These are phyloP conservation scores for Phialophora chinensis DNA, from an alignment of 2,329 filamentous ascomycete species.

Conservation along the genomic window DNA sequence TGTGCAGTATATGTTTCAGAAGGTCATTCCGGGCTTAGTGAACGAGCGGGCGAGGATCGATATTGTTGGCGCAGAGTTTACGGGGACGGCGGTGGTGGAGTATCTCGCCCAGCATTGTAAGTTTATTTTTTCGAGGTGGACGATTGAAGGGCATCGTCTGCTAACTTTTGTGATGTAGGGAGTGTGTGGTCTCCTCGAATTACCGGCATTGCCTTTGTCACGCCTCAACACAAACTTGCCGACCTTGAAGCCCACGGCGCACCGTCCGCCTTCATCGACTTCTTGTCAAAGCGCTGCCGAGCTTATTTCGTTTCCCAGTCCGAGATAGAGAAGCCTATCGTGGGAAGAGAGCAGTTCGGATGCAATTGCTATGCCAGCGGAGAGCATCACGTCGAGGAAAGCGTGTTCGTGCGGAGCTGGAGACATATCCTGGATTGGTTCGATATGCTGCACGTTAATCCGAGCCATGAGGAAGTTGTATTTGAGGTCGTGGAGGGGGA, in stretches of 20 bases:
- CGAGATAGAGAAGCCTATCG: constrained; percentile 60
- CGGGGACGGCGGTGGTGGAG: constrained; percentile 62
- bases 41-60: constrained; percentile 64
- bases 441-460: constrained; percentile 59
- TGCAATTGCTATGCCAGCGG: constrained; percentile 74
- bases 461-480: constrained; percentile 48
- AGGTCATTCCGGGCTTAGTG: constrained; percentile 60
- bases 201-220: constrained; percentile 48
- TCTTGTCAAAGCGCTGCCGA: constrained; percentile 61
- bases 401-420: constrained; percentile 64
- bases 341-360: constrained; percentile 62
- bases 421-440: constrained; percentile 66
- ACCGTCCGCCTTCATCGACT: constrained; percentile 41
- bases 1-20: constrained; percentile 69
- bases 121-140: constrained; percentile 41
- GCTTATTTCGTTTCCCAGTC: constrained; percentile 64
- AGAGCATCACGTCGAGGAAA: constrained; percentile 64
- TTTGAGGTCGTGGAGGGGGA: constrained; percentile 18
- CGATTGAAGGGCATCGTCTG: background rate
- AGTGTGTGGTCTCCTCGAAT: constrained; percentile 47
- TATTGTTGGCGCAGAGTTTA: constrained; percentile 73
- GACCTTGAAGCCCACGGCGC: constrained; percentile 40
- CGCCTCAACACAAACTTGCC: constrained; percentile 46
- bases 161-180: constrained; percentile 43
- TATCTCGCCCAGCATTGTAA: constrained; percentile 64